Conservation (phyloP, 148 eudicot genomes). For the Drosera capensis region DNA sequence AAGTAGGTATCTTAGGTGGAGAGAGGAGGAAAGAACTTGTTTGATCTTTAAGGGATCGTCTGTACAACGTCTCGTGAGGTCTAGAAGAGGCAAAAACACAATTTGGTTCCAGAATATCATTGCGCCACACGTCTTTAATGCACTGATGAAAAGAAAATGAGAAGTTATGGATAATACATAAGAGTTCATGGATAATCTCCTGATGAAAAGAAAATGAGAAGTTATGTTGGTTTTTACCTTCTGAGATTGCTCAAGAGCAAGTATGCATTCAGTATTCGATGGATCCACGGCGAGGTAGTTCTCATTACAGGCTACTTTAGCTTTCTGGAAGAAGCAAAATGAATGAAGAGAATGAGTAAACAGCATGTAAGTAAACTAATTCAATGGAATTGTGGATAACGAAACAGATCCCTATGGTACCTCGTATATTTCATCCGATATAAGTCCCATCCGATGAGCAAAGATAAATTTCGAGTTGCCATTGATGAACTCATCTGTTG, state of each 20-base stretch:
- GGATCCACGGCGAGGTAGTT: conserved; percentile 29
- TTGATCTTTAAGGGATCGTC: too few relatives aligned
- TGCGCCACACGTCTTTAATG: too few relatives aligned
- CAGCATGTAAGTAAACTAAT: neutral
- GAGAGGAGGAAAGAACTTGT: too few relatives aligned
- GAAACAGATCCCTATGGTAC: too few relatives aligned
- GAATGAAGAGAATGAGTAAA: neutral
- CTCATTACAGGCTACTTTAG: conserved; percentile 21
- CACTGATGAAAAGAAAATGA: too few relatives aligned
- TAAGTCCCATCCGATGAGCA: conserved; percentile 47
- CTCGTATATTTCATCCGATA: conserved; percentile 36
- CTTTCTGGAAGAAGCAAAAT: conserved; percentile 8
- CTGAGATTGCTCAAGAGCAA: conserved; percentile 23
- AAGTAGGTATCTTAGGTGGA: too few relatives aligned
- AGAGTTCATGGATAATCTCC: neutral
- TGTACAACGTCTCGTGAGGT: too few relatives aligned
- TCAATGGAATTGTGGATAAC: too few relatives aligned
- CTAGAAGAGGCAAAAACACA: too few relatives aligned
- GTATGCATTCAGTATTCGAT: conserved; percentile 20
- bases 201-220: neutral
- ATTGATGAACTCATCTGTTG: conserved; percentile 26
- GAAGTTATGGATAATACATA: too few relatives aligned
- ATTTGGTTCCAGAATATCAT: too few relatives aligned
- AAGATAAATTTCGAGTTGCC: conserved; percentile 24
- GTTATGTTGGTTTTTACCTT: conserved; percentile 6